A percentile compares a stretch with the other conserved stretches of the same genome.
Conservation (phyloP, 441 rosid genomes). For the California macrophylla region DNA sequence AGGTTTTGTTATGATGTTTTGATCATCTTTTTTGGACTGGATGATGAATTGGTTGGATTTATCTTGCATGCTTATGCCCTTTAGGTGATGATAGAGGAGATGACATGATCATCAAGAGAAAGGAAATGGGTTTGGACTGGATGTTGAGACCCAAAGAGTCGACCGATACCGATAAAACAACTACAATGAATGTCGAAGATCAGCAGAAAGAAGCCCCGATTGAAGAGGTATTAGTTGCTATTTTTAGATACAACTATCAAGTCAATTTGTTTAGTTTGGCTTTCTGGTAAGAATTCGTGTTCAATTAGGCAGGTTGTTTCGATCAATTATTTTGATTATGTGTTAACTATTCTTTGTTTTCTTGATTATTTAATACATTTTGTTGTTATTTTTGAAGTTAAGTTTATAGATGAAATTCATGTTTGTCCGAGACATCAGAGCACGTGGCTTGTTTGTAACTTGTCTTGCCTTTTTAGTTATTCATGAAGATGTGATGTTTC, state of each 20-base stretch:
- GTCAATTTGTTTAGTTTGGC: background rate
- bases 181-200: slow-evolving; percentile 24
- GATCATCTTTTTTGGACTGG: background rate
- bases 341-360: background rate
- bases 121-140: slow-evolving; percentile 69
- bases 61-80: background rate
- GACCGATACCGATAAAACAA: slow-evolving; percentile 23
- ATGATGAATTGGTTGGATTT: background rate
- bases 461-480: background rate
- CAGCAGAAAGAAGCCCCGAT: slow-evolving; percentile 30
- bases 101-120: slow-evolving; percentile 42
- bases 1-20: background rate
- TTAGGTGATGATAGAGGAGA: slow-evolving; percentile 20
- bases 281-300: background rate
- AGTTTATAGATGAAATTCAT: background rate
- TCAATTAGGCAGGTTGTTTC: background rate
- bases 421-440: background rate
- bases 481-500: slow-evolving; percentile 4
- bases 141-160: slow-evolving; percentile 55
- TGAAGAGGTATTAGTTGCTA: slow-evolving; percentile 39
- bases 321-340: background rate
- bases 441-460: background rate
- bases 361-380: background rate
- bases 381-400: background rate
- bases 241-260: background rate